Evolutionary conservation across 768 basidiomycete genomes (phyloP).

Genomic region (Astraeus odoratus): DNA sequence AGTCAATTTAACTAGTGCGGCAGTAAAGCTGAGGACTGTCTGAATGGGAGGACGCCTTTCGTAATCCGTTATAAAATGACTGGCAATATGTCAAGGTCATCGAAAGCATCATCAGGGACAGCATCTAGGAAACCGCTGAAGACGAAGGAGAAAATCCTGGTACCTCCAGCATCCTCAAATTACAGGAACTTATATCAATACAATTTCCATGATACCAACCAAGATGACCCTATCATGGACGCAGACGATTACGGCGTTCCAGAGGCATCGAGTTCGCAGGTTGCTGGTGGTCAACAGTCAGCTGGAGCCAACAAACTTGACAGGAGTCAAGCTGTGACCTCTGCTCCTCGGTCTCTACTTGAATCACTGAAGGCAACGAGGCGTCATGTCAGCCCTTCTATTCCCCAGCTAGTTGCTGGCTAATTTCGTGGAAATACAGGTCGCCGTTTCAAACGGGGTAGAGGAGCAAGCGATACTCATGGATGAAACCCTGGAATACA

Average conservation of each 20-base stretch:
- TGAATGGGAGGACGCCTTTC: constrained; percentile 12
- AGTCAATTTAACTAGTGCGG: constrained; percentile 11
- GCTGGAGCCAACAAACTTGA: not conserved
- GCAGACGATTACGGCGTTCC: constrained; percentile 1
- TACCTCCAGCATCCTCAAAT: constrained; percentile 3
- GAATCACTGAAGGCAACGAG: constrained; percentile 15
- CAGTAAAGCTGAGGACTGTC: constrained; percentile 15
- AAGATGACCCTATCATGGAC: constrained; percentile 13
- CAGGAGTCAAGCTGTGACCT: not conserved
- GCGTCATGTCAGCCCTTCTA: constrained; percentile 9
- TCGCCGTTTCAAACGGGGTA: constrained; percentile 8
- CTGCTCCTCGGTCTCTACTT: constrained; percentile 8
- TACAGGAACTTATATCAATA: constrained; percentile 16
- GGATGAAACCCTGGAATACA: constrained; percentile 19
- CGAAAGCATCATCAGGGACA: not conserved
- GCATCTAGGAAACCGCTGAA: constrained; percentile 6
- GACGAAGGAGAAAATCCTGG: constrained; percentile 19
- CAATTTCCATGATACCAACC: constrained; percentile 21
- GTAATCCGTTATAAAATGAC: constrained; percentile 23
- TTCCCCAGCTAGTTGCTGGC: not conserved
- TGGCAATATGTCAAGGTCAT: constrained; percentile 7
- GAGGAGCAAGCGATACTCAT: constrained; percentile 12
- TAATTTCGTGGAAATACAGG: constrained; percentile 7
- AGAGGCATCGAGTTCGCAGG: constrained; percentile 6
- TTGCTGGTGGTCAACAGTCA: constrained; percentile 8